Base-by-base conservation (phyloP, 306 rosid genomes). In the Heteromeles arbutifolia region DNA sequence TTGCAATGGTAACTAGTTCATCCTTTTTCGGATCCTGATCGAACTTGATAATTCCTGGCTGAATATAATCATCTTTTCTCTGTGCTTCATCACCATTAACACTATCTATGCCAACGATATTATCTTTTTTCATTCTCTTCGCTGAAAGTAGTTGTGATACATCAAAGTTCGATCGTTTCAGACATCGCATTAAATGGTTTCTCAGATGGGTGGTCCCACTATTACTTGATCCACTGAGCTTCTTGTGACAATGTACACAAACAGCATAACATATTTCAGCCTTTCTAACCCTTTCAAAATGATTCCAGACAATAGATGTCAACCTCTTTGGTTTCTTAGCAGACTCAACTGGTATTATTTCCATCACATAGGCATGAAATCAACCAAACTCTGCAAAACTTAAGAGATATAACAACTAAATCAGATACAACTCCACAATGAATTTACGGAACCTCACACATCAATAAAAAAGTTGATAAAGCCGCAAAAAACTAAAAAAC, bases 301-400 rank as follows among this genome's bases (percentile, higher is more conserved):
- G 99, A 84, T 95, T 92, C 97, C 99, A 95, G 24, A 95, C 99
- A 26, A 95, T 92, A 65, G 99, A 95, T 32, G 99, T 95, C 81
- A 95, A 81, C 81, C 97, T 85, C 87, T 94, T 94, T 11, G 97
- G 88, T 83, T 94, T 94, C 90, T 92, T 91, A n/a, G 83, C 89
- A 12, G 84, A 69, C 76, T 91, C 97, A 67, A 87, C 90, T 6
- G 87, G 65, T 6, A 34, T 34, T 86, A 88, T 77, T 84, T 92
- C 98, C 96, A 91, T 89, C 74, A 32, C 84, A 86, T 85, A 83
- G 78, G 84, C 82, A 74, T 76, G 72, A 74, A 63, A 71, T 58
- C 76, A 59, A 80, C 58, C 77, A 74, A 72, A 81, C 41, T 56
- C 91, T 85, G 87, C 85, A 80, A 18, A 41, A 43, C 50, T 69